Evolutionary conservation across 2,329 filamentous ascomycete species (phyloP), one percentile per base, ranked within the genome.

Genomic region (Magnaporthales sp.): DNA sequence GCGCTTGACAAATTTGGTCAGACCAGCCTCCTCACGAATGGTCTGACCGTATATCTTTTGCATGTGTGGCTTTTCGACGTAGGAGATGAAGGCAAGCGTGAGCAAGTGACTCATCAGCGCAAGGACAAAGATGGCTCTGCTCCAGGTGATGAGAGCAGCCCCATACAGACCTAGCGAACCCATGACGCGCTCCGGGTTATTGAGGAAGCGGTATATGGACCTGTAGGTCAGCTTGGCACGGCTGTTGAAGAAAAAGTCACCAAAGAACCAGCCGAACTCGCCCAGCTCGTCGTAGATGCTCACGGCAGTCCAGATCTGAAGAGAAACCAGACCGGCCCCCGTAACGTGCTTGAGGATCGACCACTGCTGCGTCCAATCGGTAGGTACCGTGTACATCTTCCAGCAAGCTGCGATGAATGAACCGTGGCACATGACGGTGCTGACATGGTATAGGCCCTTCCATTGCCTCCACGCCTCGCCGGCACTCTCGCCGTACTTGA

Each of bases 181-280:
- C 70, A 99, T 89, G 54, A 98, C 89, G 67, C 94, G 90, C 77
- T 99, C 95, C 0, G 95, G 95, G 74, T 98, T 99, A 80, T 99
- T 99, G 71, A 99, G 83, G 79, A 96, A 99, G 63, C 95, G 92
- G 77, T 99, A 99, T 73, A 99, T 99, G 69, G 94, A 96, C 71
- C 91, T 93, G 78, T 99, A 99, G 0, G 92, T 98, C 69, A 98
- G 83, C 78, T 95, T 96, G 13, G 90, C 89, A 11, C 89, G 87
- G 62, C 92, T 90, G 69, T 97, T 92, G 75, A 95, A 97, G 83
- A 99, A 98, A 81, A 98, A 99, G 76, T 99, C 95, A 22, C 95
- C 95, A 74, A 93, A 98, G 82, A 98, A 98, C 94, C 94, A 99
- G 72, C 95, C 95, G 73, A 98, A 99, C 74, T 99, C 95, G 67